Conservation (phyloP, 352 stramenopile genomes). For the Phytophthora podocarpi region DNA sequence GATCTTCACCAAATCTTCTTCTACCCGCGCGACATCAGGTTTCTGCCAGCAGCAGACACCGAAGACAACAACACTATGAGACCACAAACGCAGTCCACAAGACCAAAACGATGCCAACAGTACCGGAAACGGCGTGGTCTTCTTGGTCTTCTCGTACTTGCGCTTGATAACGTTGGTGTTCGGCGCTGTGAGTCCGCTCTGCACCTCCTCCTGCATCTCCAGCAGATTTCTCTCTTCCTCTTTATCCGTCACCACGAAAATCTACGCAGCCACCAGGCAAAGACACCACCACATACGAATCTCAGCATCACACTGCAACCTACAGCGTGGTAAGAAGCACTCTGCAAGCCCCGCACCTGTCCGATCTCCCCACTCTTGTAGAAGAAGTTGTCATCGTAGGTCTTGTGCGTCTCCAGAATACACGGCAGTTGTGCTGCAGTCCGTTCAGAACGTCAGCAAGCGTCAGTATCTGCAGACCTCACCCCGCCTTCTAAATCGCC, state of each 20-base stretch:
- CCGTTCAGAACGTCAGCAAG: neutral
- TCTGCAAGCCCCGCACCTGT: conserved; percentile 45
- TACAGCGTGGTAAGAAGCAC: no score
- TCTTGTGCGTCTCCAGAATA: conserved; percentile 91
- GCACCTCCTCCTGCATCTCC: conserved; percentile 69
- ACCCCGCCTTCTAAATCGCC: neutral
- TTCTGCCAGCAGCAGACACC: conserved; percentile 45
- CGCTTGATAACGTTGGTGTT: conserved; percentile 90
- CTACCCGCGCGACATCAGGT: conserved; percentile 79
- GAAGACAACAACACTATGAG: neutral
- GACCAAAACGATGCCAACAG: neutral
- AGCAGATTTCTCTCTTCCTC: conserved; percentile 70
- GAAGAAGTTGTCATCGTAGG: conserved; percentile 89
- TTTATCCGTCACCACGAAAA: conserved; percentile 84
- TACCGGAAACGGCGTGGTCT: conserved; percentile 82
- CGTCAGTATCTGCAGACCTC: neutral
- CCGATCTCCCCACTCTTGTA: conserved; percentile 91
- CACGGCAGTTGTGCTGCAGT: conserved; percentile 76
- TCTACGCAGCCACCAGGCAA: conserved; percentile 42
- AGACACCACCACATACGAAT: neutral
- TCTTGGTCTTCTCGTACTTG: conserved; percentile 88
- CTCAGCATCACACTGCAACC: no score
- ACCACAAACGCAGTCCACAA: neutral
- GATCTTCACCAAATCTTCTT: conserved; percentile 86
- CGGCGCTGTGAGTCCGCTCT: conserved; percentile 76